Base-by-base conservation (phyloP, 305 asterid genomes). In the Salvia sclarea region DNA sequence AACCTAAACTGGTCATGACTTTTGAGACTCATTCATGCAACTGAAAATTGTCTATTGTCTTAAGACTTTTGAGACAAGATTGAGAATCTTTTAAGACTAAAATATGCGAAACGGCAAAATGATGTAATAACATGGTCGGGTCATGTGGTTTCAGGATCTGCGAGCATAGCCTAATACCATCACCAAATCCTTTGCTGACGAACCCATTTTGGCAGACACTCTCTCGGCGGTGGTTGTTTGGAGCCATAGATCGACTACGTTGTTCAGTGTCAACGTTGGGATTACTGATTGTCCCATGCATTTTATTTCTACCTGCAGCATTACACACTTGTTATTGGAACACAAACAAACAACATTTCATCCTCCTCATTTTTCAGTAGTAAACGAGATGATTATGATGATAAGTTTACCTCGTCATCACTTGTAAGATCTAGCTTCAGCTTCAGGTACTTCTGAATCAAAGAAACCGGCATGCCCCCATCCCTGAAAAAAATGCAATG, bases 131-230 rank as follows among this genome's bases (percentile, higher is more conserved):
- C 41, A 37, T 8, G 41, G 41, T 37, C 12, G 9, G 41, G 41
- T 37, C 12, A 37, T 37, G 41, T 37, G 41, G 41, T 8, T 9
- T 16, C 64, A 88, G 35, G 82, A 57, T 72, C 24, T 76, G 28
- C 91, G 89, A 8, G 91, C 82, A 69, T 93, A 93, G 73, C 81
- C 82, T 70, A 93, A 66, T 20, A 79, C 90, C 97, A 91, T 91
- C 75, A 93, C 86, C 44, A 88, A 93, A 13, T 93, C 96, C 88
- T 87, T 91, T 7, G 96, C 97, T n/a, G 96, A 87, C 64, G 97
- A 84, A 53, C 98, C 97, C 13, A 87, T 74, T 21, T 82, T 73
- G 47, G 87, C 86, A 14, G 93, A 71, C 25, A 91, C 83, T 71
- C 68, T 86, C 68, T 82, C 86, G 4, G 83, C 67, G 3, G 85